phyloP scores from a whole-genome alignment of 2,329 filamentous ascomycete genomes.

The Blastomyces silverae region DNA sequence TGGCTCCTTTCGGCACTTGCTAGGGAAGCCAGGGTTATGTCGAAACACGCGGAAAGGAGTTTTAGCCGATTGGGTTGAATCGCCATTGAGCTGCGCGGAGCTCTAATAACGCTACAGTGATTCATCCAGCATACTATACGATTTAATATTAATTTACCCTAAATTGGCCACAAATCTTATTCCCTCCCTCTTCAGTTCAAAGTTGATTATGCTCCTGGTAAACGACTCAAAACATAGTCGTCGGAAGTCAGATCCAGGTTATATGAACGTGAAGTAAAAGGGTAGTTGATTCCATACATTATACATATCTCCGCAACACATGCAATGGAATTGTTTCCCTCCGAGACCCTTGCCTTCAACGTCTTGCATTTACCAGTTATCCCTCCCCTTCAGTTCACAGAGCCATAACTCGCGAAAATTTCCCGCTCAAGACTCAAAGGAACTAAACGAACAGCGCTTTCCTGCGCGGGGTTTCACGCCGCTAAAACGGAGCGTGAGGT shows the following conservation, averaged over 20 bases:
- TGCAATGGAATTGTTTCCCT: neutral
- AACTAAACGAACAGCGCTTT: neutral
- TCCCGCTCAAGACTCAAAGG: neutral
- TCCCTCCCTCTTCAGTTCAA: neutral
- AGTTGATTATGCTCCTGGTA: neutral
- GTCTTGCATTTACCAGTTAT: no score
- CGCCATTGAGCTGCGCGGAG: neutral
- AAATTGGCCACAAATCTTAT: no score
- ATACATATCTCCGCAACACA: neutral
- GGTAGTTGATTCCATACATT: neutral
- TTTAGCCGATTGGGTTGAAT: neutral
- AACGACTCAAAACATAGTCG: neutral
- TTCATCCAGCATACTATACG: neutral
- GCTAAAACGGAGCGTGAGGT: neutral
- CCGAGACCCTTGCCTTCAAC: no score
- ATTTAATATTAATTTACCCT: neutral
- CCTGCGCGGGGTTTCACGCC: neutral
- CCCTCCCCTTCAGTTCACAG: no score
- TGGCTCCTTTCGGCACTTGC: neutral
- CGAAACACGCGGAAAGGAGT: neutral
- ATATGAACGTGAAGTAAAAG: neutral
- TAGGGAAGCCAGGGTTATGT: neutral
- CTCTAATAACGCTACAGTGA: neutral
- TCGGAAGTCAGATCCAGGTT: neutral
- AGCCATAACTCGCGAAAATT: no score